A percentile compares a stretch with the other conserved stretches of the same genome.
These are phyloP conservation scores for Penicillium sumatraense DNA, from an alignment of 2,329 filamentous ascomycete species.

Conservation along the genomic window DNA sequence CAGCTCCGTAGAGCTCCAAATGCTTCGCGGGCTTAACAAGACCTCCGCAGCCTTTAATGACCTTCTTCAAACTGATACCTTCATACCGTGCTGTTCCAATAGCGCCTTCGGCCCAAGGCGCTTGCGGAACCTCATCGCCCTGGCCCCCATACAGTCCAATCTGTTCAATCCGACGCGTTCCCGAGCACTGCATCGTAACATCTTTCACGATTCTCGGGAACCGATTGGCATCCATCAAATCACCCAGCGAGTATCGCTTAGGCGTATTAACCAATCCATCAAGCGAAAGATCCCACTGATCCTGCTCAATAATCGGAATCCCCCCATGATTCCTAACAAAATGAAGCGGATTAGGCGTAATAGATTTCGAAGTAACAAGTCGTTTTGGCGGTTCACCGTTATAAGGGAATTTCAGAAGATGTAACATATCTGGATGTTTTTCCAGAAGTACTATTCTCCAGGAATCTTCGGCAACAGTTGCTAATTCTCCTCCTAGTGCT, in stretches of 20 bases:
- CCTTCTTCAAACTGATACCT: constrained; percentile 69
- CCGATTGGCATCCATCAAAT: constrained; percentile 62
- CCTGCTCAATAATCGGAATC: constrained; percentile 66
- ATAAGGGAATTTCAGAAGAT: constrained; percentile 67
- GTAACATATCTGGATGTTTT: constrained; percentile 65
- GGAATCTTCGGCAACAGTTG: constrained; percentile 59
- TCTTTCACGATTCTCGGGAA: constrained; percentile 65
- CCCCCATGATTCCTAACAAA: constrained; percentile 76
- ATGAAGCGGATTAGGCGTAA: constrained; percentile 66
- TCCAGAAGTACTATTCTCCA: constrained; percentile 62
- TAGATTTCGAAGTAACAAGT: constrained; percentile 57
- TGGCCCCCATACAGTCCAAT: constrained; percentile 68
- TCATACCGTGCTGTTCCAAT: constrained; percentile 68
- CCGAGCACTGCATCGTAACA: constrained; percentile 70
- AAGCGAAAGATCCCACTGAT: constrained; percentile 59
- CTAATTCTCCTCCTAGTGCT: constrained; percentile 54
- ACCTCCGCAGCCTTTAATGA: constrained; percentile 72
- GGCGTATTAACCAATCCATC: constrained; percentile 67
- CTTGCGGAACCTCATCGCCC: constrained; percentile 62
- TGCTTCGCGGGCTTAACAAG: constrained; percentile 61
- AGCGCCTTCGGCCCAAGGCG: constrained; percentile 67
- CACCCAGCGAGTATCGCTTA: constrained; percentile 59
- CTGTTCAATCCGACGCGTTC: constrained; percentile 71
- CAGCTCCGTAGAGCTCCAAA: constrained; percentile 70
- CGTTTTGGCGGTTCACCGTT: constrained; percentile 67